Evolutionary conservation across 768 basidiomycete genomes (phyloP), one percentile per base, ranked within the genome.

Genomic region (Filobasidium floriforme): DNA sequence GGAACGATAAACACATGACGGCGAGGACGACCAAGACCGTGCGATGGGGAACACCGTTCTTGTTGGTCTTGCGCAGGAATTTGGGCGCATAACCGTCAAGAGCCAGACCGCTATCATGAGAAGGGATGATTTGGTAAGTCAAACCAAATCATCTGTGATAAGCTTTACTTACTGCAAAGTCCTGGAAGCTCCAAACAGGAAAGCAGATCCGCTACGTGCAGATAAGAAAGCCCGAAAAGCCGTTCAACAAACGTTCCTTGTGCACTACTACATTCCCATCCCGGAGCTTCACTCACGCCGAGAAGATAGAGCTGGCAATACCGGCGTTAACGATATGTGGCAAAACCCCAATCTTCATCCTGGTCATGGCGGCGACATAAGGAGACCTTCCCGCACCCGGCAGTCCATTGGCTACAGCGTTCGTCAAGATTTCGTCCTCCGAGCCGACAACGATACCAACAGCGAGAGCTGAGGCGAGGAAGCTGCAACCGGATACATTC

Each of bases 1-100:
- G 69, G 61, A 73, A 73, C 0, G 72, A 66, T 11, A 74, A 55
- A 49, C 68, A 69, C 9, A 66, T 62, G 26, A 74, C 37, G 9
- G 55, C 65, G 22, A 70, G 62, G 3, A 71, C 68, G 41, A 72
- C 61, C 19, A 70, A 41, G 32, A 71, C 70, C 1, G 66, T 40
- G 32, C 68, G 55, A 43, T 68, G 68, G 11, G 70, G 70, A 3
- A 68, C 65, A 63, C 70, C 70, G 51, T 63, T 41, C 24, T 55
- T 65, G 62, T 71, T 71, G 54, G 60, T 52, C 32, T 64, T 40
- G 10, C 51, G 61, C 55, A 71, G 29, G 59, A 71, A 26, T 15
- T 55, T 64, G 1, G 70, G 70, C 1, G 70, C 70, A 24, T 62
- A 61, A 32, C 68, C 68, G 15, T 49, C 26, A 12, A 63, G 61